Conservation (phyloP, 805 yeast genomes). For the Zygoascus ofunaensis region DNA sequence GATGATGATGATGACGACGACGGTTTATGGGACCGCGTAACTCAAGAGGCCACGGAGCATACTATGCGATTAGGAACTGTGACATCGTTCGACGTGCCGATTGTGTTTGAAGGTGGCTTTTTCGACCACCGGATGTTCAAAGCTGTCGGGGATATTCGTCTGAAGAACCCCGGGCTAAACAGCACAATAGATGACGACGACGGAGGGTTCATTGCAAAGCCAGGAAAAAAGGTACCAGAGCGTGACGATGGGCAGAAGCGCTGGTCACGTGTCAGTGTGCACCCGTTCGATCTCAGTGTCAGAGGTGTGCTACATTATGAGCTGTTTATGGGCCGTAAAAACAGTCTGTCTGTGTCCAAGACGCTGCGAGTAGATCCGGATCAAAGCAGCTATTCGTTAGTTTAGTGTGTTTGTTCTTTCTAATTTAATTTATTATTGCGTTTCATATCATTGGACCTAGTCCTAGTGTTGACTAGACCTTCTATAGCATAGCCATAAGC, state of each 20-base stretch:
- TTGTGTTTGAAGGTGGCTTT: conserved; percentile 69
- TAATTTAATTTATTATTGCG: too few relatives aligned
- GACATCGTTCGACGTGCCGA: conserved; percentile 55
- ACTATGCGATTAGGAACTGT: conserved; percentile 74
- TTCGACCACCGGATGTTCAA: conserved; percentile 50
- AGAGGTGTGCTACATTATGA: conserved; percentile 75
- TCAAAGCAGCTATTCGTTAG: too few relatives aligned
- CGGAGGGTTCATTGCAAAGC: conserved; percentile 2
- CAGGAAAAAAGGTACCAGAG: background rate
- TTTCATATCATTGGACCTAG: too few relatives aligned
- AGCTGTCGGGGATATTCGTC: conserved; percentile 61
- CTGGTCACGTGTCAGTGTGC: conserved; percentile 66
- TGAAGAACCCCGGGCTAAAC: conserved; percentile 60
- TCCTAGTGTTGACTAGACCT: too few relatives aligned
- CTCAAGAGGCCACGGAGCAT: conserved; percentile 29
- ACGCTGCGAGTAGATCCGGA: conserved; percentile 19
- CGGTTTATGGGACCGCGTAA: background rate
- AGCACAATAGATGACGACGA: conserved; percentile 16
- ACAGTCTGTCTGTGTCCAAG: conserved; percentile 19
- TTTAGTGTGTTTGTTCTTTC: too few relatives aligned
- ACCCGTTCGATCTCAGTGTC: conserved; percentile 79
- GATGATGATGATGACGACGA: conserved; percentile 17
- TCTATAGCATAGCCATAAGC: too few relatives aligned
- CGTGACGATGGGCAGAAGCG: conserved; percentile 31
- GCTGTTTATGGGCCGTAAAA: conserved; percentile 45